Evolutionary conservation across 495 filamentous ascomycete genomes (phyloP).

Genomic region (Parathielavia hyrcaniae): DNA sequence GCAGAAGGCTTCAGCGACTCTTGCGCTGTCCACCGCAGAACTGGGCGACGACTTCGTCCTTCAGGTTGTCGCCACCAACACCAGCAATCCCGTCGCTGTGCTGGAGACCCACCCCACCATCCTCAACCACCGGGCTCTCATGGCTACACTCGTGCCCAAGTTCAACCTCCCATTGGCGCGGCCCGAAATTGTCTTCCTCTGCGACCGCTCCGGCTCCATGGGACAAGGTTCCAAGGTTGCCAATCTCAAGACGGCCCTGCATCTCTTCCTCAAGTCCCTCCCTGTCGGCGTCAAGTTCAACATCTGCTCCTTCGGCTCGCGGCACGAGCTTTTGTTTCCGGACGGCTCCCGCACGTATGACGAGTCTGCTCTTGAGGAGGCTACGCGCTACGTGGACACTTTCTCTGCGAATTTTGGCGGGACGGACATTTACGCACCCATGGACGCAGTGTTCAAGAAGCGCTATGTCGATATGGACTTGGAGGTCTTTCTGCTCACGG

Average conservation of each 20-base stretch:
- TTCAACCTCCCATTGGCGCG: constrained; percentile 49
- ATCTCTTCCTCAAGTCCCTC: constrained; percentile 64
- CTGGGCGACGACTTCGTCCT: constrained; percentile 51
- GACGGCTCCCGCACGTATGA: constrained; percentile 50
- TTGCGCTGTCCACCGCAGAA: constrained; percentile 44
- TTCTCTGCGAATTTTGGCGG: constrained; percentile 56
- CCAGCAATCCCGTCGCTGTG: constrained; percentile 52
- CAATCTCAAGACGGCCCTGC: constrained; percentile 52
- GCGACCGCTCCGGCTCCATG: constrained; percentile 67
- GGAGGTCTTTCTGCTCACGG: constrained; percentile 64
- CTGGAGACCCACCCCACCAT: constrained; percentile 58
- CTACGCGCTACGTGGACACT: constrained; percentile 43
- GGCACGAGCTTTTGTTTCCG: constrained; percentile 51
- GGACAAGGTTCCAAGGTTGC: constrained; percentile 39
- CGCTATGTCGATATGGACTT: constrained; percentile 48
- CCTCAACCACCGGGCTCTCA: constrained; percentile 55
- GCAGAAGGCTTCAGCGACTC: constrained; percentile 53
- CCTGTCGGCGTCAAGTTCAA: constrained; percentile 65
- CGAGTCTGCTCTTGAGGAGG: constrained; percentile 44
- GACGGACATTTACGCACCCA: constrained; percentile 56
- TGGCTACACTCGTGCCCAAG: constrained; percentile 61
- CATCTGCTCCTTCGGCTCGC: constrained; percentile 62
- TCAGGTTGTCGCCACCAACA: constrained; percentile 50
- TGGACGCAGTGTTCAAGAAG: constrained; percentile 47
- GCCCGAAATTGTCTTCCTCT: constrained; percentile 65